Base-by-base conservation (phyloP, 805 yeast genomes). In the Candida tallmaniae region DNA sequence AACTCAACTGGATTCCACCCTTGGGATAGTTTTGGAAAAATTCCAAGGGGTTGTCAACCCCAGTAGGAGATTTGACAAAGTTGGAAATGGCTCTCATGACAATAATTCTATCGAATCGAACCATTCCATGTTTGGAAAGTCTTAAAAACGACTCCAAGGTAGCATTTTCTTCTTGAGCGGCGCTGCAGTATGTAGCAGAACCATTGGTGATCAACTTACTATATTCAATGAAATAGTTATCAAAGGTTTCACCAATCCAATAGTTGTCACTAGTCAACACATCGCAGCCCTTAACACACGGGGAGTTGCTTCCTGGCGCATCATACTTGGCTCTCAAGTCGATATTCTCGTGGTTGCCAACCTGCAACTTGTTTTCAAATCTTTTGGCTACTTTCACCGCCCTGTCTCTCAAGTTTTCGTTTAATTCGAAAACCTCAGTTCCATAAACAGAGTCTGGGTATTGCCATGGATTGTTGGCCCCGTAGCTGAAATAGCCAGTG, bases 161-260 rank as follows among this genome's bases (percentile, higher is more conserved):
- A 12, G 83, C 84, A 51, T 76, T 73, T 51, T 79, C 84, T 53
- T 78, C 85, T 54, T 78, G 83, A 35, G 80, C 81, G 27, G 81
- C 71, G 27, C 77, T 51, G 52, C 82, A 74, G 62, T 76, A 78
- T 9, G 55, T 57, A 19, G 75, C 81, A 23, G 78, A 65, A 35
- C 78, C 78, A 48, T 78, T 78, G 45, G 83, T 71, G 52, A 77
- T 54, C 41, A 76, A 46, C 11, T 45, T 40, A 24, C 80, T 66
- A 50, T 61, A 70, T 51, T 64, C 64, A 17, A 67, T 53, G 48
- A 75, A 74, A 47, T 75, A 60, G 47, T 73, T 69, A 39, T 68
- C 71, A 46, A 78, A 62, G n/a, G 56, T 54, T 32, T 64, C 56
- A 40, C 84, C 84, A 31, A 68, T 62, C 70, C 71, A 78, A 63